Conservation (phyloP, 1,139 yeast genomes). For the Saccharomycopsis hybrid region DNA sequence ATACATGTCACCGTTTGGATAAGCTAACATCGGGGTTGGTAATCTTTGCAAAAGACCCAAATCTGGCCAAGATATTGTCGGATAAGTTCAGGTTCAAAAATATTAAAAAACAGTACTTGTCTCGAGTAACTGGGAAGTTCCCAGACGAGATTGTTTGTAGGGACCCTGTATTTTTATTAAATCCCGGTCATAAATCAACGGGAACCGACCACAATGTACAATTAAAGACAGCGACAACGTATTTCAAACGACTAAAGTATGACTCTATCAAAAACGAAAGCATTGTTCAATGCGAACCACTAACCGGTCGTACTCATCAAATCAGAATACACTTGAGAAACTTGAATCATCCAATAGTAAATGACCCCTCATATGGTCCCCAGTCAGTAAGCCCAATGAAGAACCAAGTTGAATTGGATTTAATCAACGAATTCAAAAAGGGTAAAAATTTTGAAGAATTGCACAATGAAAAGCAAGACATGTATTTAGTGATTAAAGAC, state of each 20-base stretch:
- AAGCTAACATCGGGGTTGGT: constrained; percentile 74
- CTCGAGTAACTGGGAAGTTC: constrained; percentile 68
- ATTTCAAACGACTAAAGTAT: constrained; percentile 33
- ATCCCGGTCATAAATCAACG: constrained; percentile 34
- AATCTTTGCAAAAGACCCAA: constrained; percentile 69
- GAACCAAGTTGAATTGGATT: constrained; percentile 7
- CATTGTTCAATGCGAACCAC: constrained; percentile 75
- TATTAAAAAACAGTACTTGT: constrained; percentile 65
- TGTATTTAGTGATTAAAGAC: neutral
- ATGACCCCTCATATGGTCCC: constrained; percentile 53
- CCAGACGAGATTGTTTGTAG: constrained; percentile 46
- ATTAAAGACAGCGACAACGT: constrained; percentile 43
- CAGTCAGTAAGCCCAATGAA: constrained; percentile 3
- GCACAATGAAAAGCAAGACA: neutral
- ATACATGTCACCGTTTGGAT: constrained; percentile 66
- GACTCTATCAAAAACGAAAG: constrained; percentile 40
- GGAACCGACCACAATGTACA: constrained; percentile 36
- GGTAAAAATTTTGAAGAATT: too few relatives aligned
- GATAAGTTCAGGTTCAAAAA: constrained; percentile 52
- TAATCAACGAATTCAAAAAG: constrained; percentile 4
- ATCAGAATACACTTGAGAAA: constrained; percentile 87
- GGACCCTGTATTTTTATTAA: constrained; percentile 53
- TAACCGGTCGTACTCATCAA: constrained; percentile 93
- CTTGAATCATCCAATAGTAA: constrained; percentile 85
- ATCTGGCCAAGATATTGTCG: constrained; percentile 43